Base-by-base conservation (phyloP, 2,329 filamentous ascomycete species). In the Thielaviopsis cerberus region DNA sequence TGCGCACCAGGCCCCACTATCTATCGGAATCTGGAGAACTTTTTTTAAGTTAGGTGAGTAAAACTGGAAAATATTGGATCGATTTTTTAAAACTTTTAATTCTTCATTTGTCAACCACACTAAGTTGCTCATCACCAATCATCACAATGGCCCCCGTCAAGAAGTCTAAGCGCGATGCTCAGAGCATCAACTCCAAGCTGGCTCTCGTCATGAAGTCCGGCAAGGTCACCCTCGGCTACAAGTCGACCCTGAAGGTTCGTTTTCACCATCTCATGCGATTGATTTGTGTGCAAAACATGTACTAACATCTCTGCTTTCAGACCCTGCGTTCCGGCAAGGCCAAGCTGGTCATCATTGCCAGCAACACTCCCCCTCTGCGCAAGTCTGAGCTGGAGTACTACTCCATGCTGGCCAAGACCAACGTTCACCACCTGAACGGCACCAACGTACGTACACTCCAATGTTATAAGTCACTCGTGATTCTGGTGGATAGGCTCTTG, bases 361-460 rank as follows among this genome's bases (percentile, higher is more conserved):
- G 87, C 76, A 97, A 98, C 82, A 95, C 90, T 66, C 90, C 91
- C 71, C 92, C 92, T 74, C 87, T 98, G 69, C 85, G 91, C 75
- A 98, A 97, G 85, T 88, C 82, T 69, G 91, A 97, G 81, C 83
- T 96, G 64, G 91, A 96, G 79, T 96, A 88, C 78, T 89, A 90
- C 79, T 81, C 81, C 72, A 92, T 92, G 88, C 75, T 94, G 69
- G 84, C 83, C 73, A 95, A 97, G 84, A 88, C 85, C 68, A 83
- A 86, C 65, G 91, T 97, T 69, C 91, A 97, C 81, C 92, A 98
- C 81, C 97, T 96, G 79, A 81, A 81, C 67, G 92, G 92, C 70
- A 95, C 94, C 85, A 97, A 97, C 83, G 91, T 97, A 85, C 85
- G 91, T 88, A 61, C 27, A 41, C 24, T 24, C 20, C 20, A n/a